Evolutionary conservation across 2,329 filamentous ascomycete species (phyloP).

Genomic region (Xylariales sp.): DNA sequence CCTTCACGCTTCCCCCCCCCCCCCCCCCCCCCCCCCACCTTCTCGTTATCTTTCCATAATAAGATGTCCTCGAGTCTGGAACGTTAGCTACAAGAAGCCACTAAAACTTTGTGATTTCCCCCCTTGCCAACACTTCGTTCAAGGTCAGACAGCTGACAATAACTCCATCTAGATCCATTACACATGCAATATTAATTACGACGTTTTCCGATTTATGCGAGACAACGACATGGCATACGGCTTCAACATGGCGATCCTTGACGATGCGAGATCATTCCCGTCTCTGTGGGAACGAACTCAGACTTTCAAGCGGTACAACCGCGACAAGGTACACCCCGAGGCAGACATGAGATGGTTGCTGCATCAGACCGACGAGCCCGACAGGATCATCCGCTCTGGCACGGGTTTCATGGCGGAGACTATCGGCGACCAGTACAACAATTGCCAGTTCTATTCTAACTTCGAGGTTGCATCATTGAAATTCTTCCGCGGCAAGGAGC

Average conservation of each 20-base stretch:
- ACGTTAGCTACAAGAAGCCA: no score
- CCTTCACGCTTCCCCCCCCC: no score
- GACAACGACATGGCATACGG: slow-evolving; percentile 80
- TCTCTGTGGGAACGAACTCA: slow-evolving; percentile 41
- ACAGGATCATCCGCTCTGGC: slow-evolving; percentile 9
- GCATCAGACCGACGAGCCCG: slow-evolving; percentile 20
- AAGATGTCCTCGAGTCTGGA: no score
- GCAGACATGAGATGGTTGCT: slow-evolving; percentile 46
- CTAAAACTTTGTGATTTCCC: no score
- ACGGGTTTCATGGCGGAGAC: not conserved
- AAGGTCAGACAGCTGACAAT: slow-evolving; percentile 16
- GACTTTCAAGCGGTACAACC: slow-evolving; percentile 40
- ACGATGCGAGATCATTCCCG: slow-evolving; percentile 37
- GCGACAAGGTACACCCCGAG: slow-evolving; percentile 40
- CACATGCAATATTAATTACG: slow-evolving; percentile 66
- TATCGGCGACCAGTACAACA: slow-evolving; percentile 37
- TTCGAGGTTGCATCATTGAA: slow-evolving; percentile 49
- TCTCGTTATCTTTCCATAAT: no score
- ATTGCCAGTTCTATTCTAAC: slow-evolving; percentile 46
- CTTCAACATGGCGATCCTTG: slow-evolving; percentile 47
- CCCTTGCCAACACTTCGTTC: no score
- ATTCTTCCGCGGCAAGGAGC: slow-evolving; percentile 45
- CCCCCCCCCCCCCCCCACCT: no score
- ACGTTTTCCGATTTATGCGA: slow-evolving; percentile 81
- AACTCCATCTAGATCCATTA: slow-evolving; percentile 44